Evolutionary conservation across 23 red algal species (phyloP), one percentile per base, ranked within the genome.

Genomic region (Gracilaria domingensis): DNA sequence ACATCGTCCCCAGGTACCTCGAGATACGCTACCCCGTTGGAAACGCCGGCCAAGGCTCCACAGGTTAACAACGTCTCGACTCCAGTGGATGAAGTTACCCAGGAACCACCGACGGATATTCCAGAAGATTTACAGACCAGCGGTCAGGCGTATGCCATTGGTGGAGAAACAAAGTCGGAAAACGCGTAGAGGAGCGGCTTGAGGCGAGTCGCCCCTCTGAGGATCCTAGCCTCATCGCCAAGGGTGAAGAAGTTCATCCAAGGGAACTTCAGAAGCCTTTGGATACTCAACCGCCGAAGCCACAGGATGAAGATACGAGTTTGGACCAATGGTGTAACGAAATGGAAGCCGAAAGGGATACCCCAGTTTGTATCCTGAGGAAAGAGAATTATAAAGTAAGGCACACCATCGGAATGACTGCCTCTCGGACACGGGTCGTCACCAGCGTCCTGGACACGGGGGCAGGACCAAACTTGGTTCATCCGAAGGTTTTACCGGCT

Each of bases 251-350:
- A 11, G 11, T 7, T 45, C 42, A 4, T 11, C 11, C 42, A 45
- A 45, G 42, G 42, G 42, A 45, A 45, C 11, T 11, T 11, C 11
- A 11, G 5, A 7, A 7, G 11, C 42, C 42, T 45, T 45, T 11
- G 42, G 42, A 45, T 7, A 64, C 58, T 64, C 58, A 64, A 64
- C 58, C 58, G 4, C 21, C 3, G 26, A 64, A 64, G 4, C 58
- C 6, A 64, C 21, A 5, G 21, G 58, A 64, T 64, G 58, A 64
- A 5, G 7, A 64, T 4, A 29, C 4, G 6, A 64, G 58, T 16
- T 16, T 64, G 58, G 58, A 64, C 58, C 14, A 64, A 64, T 64
- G 58, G 58, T 64, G 58, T 64, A 29, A 64, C 26, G 58, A 64
- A 64, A 64, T 64, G 58, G 58, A 64, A n/a, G 58, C 58, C 26